Conservation (phyloP, 306 rosid species). For the Citrullus amarus region DNA sequence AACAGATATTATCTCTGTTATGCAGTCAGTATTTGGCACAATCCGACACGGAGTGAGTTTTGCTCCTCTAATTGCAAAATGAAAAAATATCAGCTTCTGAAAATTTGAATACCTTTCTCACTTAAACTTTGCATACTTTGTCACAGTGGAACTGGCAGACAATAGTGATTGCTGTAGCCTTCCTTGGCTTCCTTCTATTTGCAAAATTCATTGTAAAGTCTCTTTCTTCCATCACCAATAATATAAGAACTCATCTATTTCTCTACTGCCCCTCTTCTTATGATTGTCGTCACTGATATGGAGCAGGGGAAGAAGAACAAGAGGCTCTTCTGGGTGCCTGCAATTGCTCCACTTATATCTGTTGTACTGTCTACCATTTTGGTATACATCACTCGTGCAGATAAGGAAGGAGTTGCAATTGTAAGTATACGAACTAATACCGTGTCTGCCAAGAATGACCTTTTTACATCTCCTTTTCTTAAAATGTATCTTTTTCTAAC, state of each 20-base stretch:
- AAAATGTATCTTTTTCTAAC: neutral
- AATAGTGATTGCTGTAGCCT: constrained; percentile 53
- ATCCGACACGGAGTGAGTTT: constrained; percentile 67
- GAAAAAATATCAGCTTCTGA: neutral
- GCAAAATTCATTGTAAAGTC: constrained; percentile 61
- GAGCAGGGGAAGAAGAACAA: constrained; percentile 78
- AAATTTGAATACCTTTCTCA: neutral
- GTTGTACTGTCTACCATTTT: constrained; percentile 70
- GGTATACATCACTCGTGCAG: constrained; percentile 82
- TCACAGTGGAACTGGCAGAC: constrained; percentile 99
- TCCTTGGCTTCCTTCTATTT: constrained; percentile 52
- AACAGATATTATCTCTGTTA: constrained; percentile 61
- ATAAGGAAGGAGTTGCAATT: constrained; percentile 69
- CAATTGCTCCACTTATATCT: constrained; percentile 79
- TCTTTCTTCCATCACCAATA: neutral
- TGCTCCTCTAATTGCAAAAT: neutral
- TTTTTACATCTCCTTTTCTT: neutral
- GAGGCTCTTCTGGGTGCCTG: constrained; percentile 84
- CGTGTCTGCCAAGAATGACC: neutral
- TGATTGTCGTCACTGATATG: constrained; percentile 13
- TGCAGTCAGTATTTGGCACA: constrained; percentile 43
- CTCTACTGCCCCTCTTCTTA: neutral
- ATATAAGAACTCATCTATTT: neutral
- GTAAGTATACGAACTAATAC: constrained; percentile 32
- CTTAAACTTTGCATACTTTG: neutral